These are phyloP conservation scores for Salix purpurea DNA, from an alignment of 345 rosid genomes.

Conservation along the genomic window DNA sequence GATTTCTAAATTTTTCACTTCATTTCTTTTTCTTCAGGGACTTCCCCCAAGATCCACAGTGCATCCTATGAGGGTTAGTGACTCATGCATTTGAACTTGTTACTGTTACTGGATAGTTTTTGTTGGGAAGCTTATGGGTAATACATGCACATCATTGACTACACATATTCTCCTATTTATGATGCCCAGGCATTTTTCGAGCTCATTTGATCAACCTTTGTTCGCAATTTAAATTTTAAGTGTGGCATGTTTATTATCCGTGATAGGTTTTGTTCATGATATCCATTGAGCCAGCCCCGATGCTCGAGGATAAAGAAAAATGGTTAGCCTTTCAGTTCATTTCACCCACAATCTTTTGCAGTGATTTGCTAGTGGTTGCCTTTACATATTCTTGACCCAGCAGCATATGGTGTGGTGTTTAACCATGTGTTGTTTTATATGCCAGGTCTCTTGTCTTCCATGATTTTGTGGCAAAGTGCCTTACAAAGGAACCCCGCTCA, in stretches of 20 bases:
- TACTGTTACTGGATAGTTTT: neutral
- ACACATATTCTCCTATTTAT: neutral
- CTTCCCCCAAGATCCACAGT: slow-evolving; percentile 97
- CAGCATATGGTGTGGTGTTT: slow-evolving; percentile 7
- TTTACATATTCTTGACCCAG: neutral
- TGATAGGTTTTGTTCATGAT: slow-evolving; percentile 95
- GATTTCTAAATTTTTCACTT: neutral
- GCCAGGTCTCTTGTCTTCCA: slow-evolving; percentile 94
- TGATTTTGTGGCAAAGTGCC: slow-evolving; percentile 96
- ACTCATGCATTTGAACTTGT: slow-evolving; percentile 6
- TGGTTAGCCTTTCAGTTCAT: slow-evolving; percentile 53
- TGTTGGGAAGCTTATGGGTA: neutral
- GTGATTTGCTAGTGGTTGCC: neutral
- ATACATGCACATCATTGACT: neutral
- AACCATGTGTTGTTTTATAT: slow-evolving; percentile 11
- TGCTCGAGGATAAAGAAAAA: slow-evolving; percentile 99
- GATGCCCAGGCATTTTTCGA: neutral
- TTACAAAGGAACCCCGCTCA: slow-evolving; percentile 89
- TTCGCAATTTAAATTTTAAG: slow-evolving; percentile 1
- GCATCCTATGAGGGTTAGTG: slow-evolving; percentile 99
- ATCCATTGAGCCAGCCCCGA: slow-evolving; percentile 96
- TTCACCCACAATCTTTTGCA: slow-evolving; percentile 2
- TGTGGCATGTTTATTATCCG: slow-evolving; percentile 19
- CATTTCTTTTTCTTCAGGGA: slow-evolving; percentile 49
- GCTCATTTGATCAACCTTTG: neutral